These are phyloP conservation scores for Hamigera avellanea DNA, from an alignment of 495 filamentous ascomycete genomes.

Conservation along the genomic window DNA sequence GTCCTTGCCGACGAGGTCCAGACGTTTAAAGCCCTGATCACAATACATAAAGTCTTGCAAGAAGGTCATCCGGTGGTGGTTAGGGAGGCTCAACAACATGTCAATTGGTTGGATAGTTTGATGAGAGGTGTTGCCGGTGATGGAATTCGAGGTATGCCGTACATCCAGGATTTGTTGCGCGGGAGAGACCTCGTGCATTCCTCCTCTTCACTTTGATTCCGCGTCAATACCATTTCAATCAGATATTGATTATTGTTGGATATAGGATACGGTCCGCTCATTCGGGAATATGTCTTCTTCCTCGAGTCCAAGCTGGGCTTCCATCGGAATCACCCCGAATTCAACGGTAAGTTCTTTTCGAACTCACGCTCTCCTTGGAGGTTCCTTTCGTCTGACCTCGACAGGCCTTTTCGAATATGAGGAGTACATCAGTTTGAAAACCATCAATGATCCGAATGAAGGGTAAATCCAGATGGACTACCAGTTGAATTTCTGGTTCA, in stretches of 20 bases:
- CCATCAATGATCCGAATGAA: constrained; percentile 97
- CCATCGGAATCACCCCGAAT: constrained; percentile 92
- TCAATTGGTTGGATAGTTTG: constrained; percentile 86
- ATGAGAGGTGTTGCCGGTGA: constrained; percentile 75
- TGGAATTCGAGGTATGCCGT: constrained; percentile 57
- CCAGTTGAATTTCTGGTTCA: too few relatives aligned
- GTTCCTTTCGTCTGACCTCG: constrained; percentile 8
- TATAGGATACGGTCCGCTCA: constrained; percentile 78
- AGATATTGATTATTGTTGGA: too few relatives aligned
- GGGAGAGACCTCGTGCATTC: too few relatives aligned
- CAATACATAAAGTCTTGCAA: constrained; percentile 90
- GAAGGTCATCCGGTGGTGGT: constrained; percentile 86
- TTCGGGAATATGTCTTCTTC: constrained; percentile 91
- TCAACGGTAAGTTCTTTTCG: constrained; percentile 60
- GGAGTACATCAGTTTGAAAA: constrained; percentile 96
- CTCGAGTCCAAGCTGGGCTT: constrained; percentile 86
- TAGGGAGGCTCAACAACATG: constrained; percentile 78
- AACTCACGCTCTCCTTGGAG: background rate
- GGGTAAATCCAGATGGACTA: constrained; percentile 51
- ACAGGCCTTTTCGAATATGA: constrained; percentile 88
- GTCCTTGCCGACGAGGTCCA: constrained; percentile 92
- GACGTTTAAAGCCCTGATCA: constrained; percentile 87
- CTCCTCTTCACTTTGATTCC: too few relatives aligned
- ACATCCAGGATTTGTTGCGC: background rate
- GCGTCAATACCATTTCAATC: too few relatives aligned